These are phyloP conservation scores for Pseudofabraea citricarpa DNA, from an alignment of 2,329 filamentous ascomycete species.

Conservation along the genomic window DNA sequence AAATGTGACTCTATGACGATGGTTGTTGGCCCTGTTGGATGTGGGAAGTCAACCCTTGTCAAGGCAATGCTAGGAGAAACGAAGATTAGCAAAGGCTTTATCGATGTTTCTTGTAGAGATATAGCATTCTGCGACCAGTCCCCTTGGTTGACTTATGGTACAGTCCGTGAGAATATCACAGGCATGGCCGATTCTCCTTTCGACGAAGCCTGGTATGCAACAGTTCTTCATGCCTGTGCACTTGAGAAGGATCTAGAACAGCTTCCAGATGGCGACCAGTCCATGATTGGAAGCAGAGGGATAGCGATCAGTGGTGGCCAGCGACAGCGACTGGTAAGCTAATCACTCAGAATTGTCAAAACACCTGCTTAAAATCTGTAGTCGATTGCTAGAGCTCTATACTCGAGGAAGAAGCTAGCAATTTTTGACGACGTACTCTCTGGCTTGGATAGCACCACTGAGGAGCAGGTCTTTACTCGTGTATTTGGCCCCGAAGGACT, in stretches of 20 bases:
- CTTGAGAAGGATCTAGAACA: constrained; percentile 48
- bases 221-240: constrained; percentile 61
- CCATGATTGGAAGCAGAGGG: constrained; percentile 23
- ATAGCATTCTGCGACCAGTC: constrained; percentile 38
- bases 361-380: not conserved
- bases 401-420: constrained; percentile 27
- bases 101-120: constrained; percentile 8
- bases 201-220: constrained; percentile 54
- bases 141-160: constrained; percentile 38
- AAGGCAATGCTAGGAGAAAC: constrained; percentile 20
- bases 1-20: constrained; percentile 10
- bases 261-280: constrained; percentile 22
- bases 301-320: constrained; percentile 25
- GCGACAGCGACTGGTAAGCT: constrained; percentile 10
- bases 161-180: constrained; percentile 34
- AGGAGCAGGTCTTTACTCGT: constrained; percentile 15
- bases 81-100: constrained; percentile 12
- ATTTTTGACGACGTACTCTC: constrained; percentile 25
- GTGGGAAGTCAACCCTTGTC: constrained; percentile 23
- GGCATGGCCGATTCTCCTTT: constrained; percentile 28
- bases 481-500: constrained; percentile 16
- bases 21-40: constrained; percentile 25
- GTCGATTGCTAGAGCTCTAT: constrained; percentile 51
- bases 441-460: constrained; percentile 22
- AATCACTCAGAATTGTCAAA: not conserved